Evolutionary conservation across 129 eudicot species (phyloP).

Genomic region (Glebionis coronaria): DNA sequence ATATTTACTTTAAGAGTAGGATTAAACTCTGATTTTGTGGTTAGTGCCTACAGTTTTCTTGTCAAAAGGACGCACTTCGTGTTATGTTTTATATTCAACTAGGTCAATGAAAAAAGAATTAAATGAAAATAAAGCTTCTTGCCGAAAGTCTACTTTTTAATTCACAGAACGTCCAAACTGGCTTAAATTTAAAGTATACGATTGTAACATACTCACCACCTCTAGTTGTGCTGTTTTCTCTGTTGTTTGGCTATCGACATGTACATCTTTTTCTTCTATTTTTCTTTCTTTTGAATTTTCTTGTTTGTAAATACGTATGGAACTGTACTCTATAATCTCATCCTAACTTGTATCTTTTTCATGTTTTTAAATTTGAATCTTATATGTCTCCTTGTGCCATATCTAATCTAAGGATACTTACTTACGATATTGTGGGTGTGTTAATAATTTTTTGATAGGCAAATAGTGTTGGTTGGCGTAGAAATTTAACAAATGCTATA

Average conservation of each 20-base stretch:
- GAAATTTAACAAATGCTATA: slow-evolving; percentile 7
- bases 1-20: slow-evolving; percentile 7
- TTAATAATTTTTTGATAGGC: neutral
- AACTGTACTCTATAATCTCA: neutral
- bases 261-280: neutral
- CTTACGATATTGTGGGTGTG: neutral
- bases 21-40: slow-evolving; percentile 7
- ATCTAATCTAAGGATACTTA: neutral
- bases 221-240: neutral
- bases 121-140: neutral
- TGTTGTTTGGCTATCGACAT: no score
- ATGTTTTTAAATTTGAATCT: no score
- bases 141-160: neutral
- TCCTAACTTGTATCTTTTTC: slow-evolving; percentile 4
- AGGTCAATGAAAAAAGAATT: neutral
- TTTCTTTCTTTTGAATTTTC: neutral
- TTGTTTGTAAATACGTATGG: neutral
- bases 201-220: neutral
- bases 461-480: neutral
- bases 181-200: no score
- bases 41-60: slow-evolving; percentile 4
- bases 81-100: neutral
- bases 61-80: neutral
- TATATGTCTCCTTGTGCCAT: neutral
- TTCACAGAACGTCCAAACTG: no score